These are phyloP conservation scores for Eutrema heterophyllum DNA, from an alignment of 345 rosid genomes.

Conservation along the genomic window DNA sequence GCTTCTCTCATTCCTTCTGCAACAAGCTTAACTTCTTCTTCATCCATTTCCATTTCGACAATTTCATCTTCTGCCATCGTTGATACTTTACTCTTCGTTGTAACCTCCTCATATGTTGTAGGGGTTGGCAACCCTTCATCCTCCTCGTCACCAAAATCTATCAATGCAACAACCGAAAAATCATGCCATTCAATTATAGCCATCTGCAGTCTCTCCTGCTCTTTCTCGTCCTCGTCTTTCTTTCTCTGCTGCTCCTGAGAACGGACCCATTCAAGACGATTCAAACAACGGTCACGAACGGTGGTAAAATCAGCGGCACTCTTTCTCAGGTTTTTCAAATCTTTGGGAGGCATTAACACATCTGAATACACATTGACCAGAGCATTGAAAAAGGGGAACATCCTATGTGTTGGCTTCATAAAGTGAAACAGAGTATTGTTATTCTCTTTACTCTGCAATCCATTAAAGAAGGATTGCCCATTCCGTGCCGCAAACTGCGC, in stretches of 20 bases:
- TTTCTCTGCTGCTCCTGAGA: conserved; percentile 78
- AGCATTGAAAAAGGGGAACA: conserved; percentile 68
- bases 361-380: conserved; percentile 73
- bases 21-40: conserved; percentile 81
- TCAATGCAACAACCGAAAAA: conserved; percentile 68
- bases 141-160: conserved; percentile 83
- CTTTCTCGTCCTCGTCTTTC: conserved; percentile 76
- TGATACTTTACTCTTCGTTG: conserved; percentile 66
- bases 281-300: conserved; percentile 68
- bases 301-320: conserved; percentile 59
- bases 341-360: conserved; percentile 71
- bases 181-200: conserved; percentile 92
- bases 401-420: conserved; percentile 75
- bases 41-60: conserved; percentile 87
- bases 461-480: conserved; percentile 63
- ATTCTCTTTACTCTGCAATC: conserved; percentile 61
- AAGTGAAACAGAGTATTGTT: conserved; percentile 74
- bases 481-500: conserved; percentile 82
- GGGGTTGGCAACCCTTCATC: conserved; percentile 75
- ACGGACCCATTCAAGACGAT: conserved; percentile 78
- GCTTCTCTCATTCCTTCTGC: conserved; percentile 79
- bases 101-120: conserved; percentile 78
- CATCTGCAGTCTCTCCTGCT: conserved; percentile 78
- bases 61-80: conserved; percentile 58
- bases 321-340: conserved; percentile 48